Conservation (phyloP, 441 rosid species). For the Macaranga tanarius region DNA sequence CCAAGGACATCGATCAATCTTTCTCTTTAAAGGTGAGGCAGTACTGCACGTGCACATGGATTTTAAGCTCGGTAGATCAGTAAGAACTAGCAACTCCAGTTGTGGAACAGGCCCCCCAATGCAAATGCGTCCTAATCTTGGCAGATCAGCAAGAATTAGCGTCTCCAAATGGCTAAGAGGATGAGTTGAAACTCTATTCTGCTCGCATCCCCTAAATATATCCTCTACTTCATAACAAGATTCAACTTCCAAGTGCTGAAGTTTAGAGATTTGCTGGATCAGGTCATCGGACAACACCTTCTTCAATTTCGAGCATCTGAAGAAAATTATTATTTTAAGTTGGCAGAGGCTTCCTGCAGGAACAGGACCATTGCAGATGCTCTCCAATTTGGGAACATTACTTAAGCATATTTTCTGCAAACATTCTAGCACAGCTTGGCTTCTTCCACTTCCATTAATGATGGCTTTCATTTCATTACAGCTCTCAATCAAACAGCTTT, state of each 20-base stretch:
- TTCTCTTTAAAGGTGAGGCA: neutral
- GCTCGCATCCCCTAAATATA: neutral
- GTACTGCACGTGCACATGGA: neutral
- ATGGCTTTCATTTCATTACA: neutral
- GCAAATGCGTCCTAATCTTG: neutral
- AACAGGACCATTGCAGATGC: neutral
- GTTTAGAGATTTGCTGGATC: constrained; percentile 1
- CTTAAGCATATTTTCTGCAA: neutral
- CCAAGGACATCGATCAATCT: neutral
- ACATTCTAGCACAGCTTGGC: neutral
- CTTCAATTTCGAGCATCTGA: neutral
- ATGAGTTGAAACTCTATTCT: neutral
- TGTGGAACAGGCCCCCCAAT: neutral
- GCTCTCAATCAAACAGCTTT: neutral
- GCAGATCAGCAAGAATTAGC: constrained; percentile 1
- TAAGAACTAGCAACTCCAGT: neutral
- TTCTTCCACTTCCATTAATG: neutral
- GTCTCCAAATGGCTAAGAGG: neutral
- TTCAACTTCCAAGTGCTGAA: constrained; percentile 10
- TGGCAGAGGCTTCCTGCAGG: neutral
- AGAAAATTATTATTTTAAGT: neutral
- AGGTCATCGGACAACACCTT: neutral
- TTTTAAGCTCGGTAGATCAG: neutral
- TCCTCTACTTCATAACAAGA: constrained; percentile 6
- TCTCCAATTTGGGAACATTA: neutral